Percentiles rank a stretch among this genome's conserved stretches.
These are phyloP conservation scores for Wolfiporia cocos DNA, from an alignment of 1,284 basidiomycete genomes.

Conservation along the genomic window DNA sequence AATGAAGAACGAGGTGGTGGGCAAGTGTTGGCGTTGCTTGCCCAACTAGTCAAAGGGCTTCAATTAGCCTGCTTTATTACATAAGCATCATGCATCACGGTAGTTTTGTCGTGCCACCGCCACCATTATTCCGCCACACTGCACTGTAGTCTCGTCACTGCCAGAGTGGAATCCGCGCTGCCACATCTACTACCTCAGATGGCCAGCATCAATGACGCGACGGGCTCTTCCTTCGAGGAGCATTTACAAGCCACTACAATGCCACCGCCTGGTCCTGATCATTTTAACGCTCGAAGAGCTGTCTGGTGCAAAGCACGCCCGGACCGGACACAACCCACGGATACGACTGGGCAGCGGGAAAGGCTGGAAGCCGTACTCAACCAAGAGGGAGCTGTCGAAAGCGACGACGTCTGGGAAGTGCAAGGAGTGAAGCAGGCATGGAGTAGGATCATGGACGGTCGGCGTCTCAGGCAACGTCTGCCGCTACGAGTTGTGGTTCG, in stretches of 20 bases:
- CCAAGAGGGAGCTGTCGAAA: constrained; percentile 39
- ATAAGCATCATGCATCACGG: too few species aligned
- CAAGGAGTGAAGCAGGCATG: constrained; percentile 56
- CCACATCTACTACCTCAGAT: too few species aligned
- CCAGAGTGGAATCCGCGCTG: too few species aligned
- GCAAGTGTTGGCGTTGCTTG: too few species aligned
- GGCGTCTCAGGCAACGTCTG: constrained; percentile 46
- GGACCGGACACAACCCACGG: constrained; percentile 14
- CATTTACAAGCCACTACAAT: constrained; percentile 31
- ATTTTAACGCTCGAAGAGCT: constrained; percentile 54
- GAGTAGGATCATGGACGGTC: constrained; percentile 52
- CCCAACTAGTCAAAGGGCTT: too few species aligned
- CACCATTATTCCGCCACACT: too few species aligned
- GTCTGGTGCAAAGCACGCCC: constrained; percentile 44
- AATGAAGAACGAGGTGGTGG: constrained; percentile 11
- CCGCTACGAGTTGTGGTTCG: constrained; percentile 61
- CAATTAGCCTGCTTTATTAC: too few species aligned
- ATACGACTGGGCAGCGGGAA: constrained; percentile 33
- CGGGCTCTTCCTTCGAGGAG: constrained; percentile 30
- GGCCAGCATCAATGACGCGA: too few species aligned
- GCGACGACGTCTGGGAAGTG: constrained; percentile 50
- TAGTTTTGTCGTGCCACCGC: too few species aligned
- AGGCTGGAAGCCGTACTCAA: constrained; percentile 51
- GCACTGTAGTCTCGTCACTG: too few species aligned
- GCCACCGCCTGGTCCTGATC: constrained; percentile 56